A percentile compares a stretch with the other conserved stretches of the same genome.
These are phyloP conservation scores for Hypoxylon sp. DNA, from an alignment of 2,329 filamentous ascomycete species.

Conservation along the genomic window DNA sequence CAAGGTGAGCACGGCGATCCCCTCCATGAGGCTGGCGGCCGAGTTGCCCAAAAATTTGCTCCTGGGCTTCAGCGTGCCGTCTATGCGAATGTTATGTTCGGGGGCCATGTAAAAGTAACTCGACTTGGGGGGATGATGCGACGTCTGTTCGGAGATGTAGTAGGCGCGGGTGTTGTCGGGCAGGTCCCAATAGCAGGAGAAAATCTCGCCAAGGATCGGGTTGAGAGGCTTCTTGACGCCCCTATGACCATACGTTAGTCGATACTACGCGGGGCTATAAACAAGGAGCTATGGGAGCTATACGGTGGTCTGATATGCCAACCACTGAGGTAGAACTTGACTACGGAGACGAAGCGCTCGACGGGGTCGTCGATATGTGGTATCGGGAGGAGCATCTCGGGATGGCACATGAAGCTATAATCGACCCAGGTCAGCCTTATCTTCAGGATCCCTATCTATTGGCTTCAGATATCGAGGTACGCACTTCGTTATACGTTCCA, in stretches of 20 bases:
- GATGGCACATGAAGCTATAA: slow-evolving; percentile 96
- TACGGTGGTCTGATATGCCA: slow-evolving; percentile 99
- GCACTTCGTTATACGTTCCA: slow-evolving; percentile 98
- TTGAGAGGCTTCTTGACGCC: slow-evolving; percentile 99
- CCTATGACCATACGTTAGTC: slow-evolving; percentile 58
- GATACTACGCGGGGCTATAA: not conserved
- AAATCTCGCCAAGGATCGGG: slow-evolving; percentile 93
- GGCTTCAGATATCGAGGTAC: slow-evolving; percentile 48
- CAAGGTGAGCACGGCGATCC: slow-evolving; percentile 86
- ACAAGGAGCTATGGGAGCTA: slow-evolving; percentile 52
- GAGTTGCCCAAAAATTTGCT: slow-evolving; percentile 98
- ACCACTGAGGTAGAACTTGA: slow-evolving; percentile 97
- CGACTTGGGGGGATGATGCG: slow-evolving; percentile 97
- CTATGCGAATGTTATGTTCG: slow-evolving; percentile 92
- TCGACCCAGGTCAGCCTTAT: slow-evolving; percentile 30
- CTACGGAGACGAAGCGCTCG: slow-evolving; percentile 90
- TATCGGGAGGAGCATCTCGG: slow-evolving; percentile 92
- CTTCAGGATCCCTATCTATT: slow-evolving; percentile 3
- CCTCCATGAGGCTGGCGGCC: slow-evolving; percentile 98
- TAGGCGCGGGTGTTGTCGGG: slow-evolving; percentile 86
- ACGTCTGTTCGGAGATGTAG: slow-evolving; percentile 98
- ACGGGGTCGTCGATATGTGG: slow-evolving; percentile 88
- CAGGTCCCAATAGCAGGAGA: slow-evolving; percentile 96
- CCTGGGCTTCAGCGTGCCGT: slow-evolving; percentile 92
- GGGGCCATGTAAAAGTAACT: slow-evolving; percentile 99